These are phyloP conservation scores for Suaeda aralocaspica DNA, from an alignment of 148 eudicot genomes.

Conservation along the genomic window DNA sequence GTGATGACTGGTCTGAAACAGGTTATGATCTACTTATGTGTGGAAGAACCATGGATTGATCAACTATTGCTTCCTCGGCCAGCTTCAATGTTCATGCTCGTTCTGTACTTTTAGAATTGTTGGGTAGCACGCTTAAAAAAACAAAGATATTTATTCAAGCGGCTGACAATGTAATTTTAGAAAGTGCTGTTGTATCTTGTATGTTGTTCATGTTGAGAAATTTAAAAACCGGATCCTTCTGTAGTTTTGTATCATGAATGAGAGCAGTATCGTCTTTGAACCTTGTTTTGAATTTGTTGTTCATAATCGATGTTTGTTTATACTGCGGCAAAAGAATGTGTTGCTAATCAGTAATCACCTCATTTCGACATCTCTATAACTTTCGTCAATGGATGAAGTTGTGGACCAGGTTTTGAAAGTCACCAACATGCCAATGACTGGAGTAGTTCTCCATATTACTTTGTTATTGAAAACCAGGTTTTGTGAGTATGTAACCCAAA, in stretches of 20 bases:
- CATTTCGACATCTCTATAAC: neutral
- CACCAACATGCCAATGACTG: too few relatives aligned
- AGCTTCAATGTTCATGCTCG: conserved; percentile 13
- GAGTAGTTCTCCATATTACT: too few relatives aligned
- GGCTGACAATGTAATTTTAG: conserved; percentile 6
- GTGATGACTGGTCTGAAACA: neutral
- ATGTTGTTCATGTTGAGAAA: conserved; percentile 26
- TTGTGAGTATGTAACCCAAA: too few relatives aligned
- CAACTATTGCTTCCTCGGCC: conserved; percentile 5
- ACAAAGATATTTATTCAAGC: conserved; percentile 9
- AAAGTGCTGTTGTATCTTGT: conserved; percentile 20
- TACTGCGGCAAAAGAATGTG: neutral
- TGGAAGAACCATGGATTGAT: conserved; percentile 16
- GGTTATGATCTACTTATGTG: conserved; percentile 16
- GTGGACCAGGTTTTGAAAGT: too few relatives aligned
- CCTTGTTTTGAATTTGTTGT: neutral
- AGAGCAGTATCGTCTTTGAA: conserved; percentile 5
- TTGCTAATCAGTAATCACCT: neutral
- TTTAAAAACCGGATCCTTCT: conserved; percentile 9
- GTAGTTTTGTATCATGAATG: conserved; percentile 26
- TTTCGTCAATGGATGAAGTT: neutral
- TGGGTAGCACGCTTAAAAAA: neutral
- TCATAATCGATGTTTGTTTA: neutral
- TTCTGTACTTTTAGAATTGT: conserved; percentile 6
- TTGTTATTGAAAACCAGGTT: too few relatives aligned